Evolutionary conservation across 2,329 filamentous ascomycete genomes (phyloP).

Genomic region (Sphaceloma murrayae): DNA sequence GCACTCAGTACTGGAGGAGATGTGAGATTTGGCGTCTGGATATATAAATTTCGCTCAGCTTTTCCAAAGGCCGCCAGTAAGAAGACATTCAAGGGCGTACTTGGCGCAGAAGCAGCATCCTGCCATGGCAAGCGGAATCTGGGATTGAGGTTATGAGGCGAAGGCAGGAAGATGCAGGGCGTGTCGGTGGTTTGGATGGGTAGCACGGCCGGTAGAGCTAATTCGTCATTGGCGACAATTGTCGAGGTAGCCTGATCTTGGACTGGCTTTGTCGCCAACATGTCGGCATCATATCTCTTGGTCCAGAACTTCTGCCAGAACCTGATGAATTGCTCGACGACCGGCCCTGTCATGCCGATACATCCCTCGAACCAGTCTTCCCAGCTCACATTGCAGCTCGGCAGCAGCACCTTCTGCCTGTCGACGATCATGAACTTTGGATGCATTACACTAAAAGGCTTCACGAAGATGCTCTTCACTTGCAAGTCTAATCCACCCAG

Average conservation of each 20-base stretch:
- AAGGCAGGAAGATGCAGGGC: slow-evolving; percentile 60
- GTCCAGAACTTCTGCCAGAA: slow-evolving; percentile 67
- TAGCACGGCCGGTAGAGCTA: background rate
- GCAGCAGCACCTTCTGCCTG: slow-evolving; percentile 54
- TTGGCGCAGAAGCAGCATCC: slow-evolving; percentile 40
- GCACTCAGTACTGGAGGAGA: slow-evolving; percentile 53
- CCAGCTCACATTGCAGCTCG: slow-evolving; percentile 79
- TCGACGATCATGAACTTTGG: slow-evolving; percentile 74
- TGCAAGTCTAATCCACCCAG: slow-evolving; percentile 55
- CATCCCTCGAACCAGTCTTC: slow-evolving; percentile 80
- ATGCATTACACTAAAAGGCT: slow-evolving; percentile 79
- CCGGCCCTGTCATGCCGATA: slow-evolving; percentile 53
- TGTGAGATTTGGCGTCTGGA: slow-evolving; percentile 73
- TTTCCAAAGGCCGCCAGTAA: slow-evolving; percentile 48
- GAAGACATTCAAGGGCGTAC: slow-evolving; percentile 59
- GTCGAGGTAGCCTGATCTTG: background rate
- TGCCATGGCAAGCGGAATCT: slow-evolving; percentile 51
- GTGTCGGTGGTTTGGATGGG: slow-evolving; percentile 22
- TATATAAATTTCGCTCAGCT: slow-evolving; percentile 51
- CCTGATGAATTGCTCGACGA: slow-evolving; percentile 51
- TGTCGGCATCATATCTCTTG: slow-evolving; percentile 20
- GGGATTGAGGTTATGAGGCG: slow-evolving; percentile 61
- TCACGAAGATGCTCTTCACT: slow-evolving; percentile 69
- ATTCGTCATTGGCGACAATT: background rate
- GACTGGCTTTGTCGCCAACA: background rate